Evolutionary conservation across 1,284 basidiomycete genomes (phyloP).

Genomic region (Moniliophthora roreri): DNA sequence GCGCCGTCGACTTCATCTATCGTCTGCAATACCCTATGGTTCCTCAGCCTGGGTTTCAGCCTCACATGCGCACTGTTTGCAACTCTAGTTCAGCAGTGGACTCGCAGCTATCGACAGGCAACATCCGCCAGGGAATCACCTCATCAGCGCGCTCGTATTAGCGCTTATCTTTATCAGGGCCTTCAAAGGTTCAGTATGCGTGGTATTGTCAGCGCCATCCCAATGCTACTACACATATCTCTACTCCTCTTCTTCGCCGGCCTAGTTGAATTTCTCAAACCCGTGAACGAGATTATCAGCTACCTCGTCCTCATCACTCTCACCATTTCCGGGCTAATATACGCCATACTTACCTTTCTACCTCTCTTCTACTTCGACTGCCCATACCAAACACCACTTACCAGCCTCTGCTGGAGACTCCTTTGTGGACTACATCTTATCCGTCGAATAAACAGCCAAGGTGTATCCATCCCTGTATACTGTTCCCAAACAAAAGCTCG

Average conservation of each 20-base stretch:
- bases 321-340: constrained; percentile 26
- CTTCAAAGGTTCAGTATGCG: constrained; percentile 34
- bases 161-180: constrained; percentile 33
- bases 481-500: constrained; percentile 27
- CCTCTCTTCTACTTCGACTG: constrained; percentile 33
- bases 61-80: constrained; percentile 24
- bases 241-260: constrained; percentile 40
- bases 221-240: constrained; percentile 38
- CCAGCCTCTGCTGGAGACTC: constrained; percentile 31
- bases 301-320: constrained; percentile 31
- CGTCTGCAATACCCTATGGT: constrained; percentile 15
- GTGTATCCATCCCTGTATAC: constrained; percentile 17
- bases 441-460: constrained; percentile 20
- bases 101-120: constrained; percentile 24
- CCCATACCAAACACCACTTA: constrained; percentile 39
- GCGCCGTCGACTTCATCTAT: constrained; percentile 5
- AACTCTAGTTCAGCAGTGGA: constrained; percentile 26
- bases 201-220: constrained; percentile 36
- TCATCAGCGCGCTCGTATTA: constrained; percentile 36
- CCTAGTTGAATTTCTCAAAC: constrained; percentile 34
- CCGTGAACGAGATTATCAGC: constrained; percentile 30
- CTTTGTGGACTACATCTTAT: constrained; percentile 25
- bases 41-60: constrained; percentile 22
- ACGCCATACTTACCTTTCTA: constrained; percentile 30
- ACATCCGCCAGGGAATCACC: constrained; percentile 29